phyloP scores from a whole-genome alignment of 306 rosid species.

The Ziziphus jujuba region DNA sequence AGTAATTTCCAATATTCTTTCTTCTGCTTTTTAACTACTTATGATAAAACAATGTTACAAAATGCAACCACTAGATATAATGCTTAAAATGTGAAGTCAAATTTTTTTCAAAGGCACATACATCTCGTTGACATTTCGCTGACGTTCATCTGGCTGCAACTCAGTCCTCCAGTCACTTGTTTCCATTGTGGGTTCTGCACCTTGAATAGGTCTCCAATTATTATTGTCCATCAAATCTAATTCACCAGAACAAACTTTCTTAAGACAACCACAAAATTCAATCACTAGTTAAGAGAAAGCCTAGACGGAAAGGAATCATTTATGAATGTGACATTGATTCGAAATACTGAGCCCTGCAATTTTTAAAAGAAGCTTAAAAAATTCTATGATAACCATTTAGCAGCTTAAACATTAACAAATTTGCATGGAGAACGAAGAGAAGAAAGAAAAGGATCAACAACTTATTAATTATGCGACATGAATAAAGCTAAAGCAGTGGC shows the following conservation, averaged over 20 bases:
- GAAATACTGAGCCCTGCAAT: no score
- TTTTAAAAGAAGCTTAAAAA: no score
- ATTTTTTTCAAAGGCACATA: conserved; percentile 3
- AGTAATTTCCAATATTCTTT: no score
- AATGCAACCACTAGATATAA: not conserved
- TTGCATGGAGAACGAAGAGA: no score
- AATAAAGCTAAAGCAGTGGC: no score
- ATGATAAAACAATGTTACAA: not conserved
- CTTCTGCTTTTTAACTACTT: not conserved
- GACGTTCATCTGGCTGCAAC: conserved; percentile 41
- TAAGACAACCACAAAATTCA: not conserved
- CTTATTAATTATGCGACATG: no score
- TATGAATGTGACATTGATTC: not conserved
- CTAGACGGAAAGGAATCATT: not conserved
- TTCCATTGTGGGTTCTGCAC: conserved; percentile 29
- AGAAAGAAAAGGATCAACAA: no score
- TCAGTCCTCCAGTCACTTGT: conserved; percentile 51
- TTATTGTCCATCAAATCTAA: conserved; percentile 26
- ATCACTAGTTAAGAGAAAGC: conserved; percentile 1
- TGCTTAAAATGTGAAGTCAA: not conserved
- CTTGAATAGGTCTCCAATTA: conserved; percentile 27
- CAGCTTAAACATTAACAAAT: no score
- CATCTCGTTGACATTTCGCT: conserved; percentile 53
- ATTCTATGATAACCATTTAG: no score
- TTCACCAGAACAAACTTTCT: not conserved